Evolutionary conservation across 768 basidiomycete species (phyloP), one percentile per base, ranked within the genome.

Genomic region (Kwoniella heveanensis): DNA sequence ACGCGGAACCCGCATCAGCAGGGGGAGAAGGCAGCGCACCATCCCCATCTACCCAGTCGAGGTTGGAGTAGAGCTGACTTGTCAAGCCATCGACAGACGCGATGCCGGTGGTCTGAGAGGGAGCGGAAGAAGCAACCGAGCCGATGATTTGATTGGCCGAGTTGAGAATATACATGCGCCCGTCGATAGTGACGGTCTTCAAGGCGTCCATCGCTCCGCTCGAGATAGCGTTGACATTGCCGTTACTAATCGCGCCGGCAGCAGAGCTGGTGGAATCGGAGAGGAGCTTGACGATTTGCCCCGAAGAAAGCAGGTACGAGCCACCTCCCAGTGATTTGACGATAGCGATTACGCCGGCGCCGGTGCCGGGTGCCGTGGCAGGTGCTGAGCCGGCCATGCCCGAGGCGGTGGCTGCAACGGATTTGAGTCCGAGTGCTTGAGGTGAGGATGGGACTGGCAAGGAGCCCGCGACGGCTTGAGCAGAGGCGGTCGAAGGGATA

Each of bases 131-230:
- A 17, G 64, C 46, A 17, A 66, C 22, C 6, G 56, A 36, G 29
- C 54, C 60, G 48, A 66, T 30, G 24, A 62, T 13, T 37, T 66
- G 65, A 52, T 60, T 60, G 15, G 36, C 22, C 10, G 65, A 29
- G 39, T 66, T 66, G 37, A 66, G 52, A n/a, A 60, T 59, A 27
- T 61, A 66, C 37, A 66, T 57, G 30, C 48, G 39, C 2, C 64
- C 58, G 30, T 65, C 25, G 13, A 65, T 49, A 24, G 54, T n/a
- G 46, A 59, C 29, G 0, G 25, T 37, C n/a, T 46, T 32, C 19
- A 65, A 32, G 13, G 53, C 57, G 22, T 46, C 13, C 15, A 21
- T 39, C 3, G 52, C 52, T 7, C 51, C 7, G 29, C 26, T 54
- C 5, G 46, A 22, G 3, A 57, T n/a, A n/a, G 54, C 39, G 29